Evolutionary conservation across 2,329 filamentous ascomycete species (phyloP), one percentile per base, ranked within the genome.

Genomic region (Xylaria sp.): DNA sequence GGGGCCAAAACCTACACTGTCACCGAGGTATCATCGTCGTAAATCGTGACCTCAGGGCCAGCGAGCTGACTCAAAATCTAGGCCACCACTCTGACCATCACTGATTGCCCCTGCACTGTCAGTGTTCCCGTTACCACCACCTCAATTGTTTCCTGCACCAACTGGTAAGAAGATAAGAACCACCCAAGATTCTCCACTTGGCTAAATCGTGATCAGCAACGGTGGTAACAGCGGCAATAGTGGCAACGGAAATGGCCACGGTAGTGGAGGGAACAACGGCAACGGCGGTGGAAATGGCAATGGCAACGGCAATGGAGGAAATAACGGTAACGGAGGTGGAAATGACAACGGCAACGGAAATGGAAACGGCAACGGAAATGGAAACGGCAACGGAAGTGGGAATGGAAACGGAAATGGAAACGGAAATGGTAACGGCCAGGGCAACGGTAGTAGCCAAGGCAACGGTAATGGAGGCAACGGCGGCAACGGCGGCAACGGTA

Each of bases 61-160:
- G n/a, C n/a, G 11, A n/a, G 78, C 73, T 46, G 13, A 57, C 4
- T 58, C 30, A 48, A 47, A 13, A 13, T 4, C 30, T 53, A 84
- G 82, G 76, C 86, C 72, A 87, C 85, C 73, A 87, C 84, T 73
- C 75, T 89, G 75, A 89, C 86, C 78, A 83, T 89, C 80, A 84
- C 84, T 69, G 79, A 87, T 80, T 88, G 87, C 82, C 83, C 86
- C 68, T 89, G 85, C 85, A 90, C 83, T 71, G 71, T 85, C 76
- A 81, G 79, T 77, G 82, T 80, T 78, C 82, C 83, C 57, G 76
- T 85, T 68, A 75, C 76, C 71, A 79, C 76, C 73, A 76, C 78
- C 72, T 77, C 79, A 63, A 73, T 76, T 51, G 80, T 83, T 51
- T 68, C 76, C 63, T 73, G 70, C 67, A 53, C 59, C 53, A 69